Evolutionary conservation across 2,329 filamentous ascomycete species (phyloP).

Genomic region (Penicillium sp.): DNA sequence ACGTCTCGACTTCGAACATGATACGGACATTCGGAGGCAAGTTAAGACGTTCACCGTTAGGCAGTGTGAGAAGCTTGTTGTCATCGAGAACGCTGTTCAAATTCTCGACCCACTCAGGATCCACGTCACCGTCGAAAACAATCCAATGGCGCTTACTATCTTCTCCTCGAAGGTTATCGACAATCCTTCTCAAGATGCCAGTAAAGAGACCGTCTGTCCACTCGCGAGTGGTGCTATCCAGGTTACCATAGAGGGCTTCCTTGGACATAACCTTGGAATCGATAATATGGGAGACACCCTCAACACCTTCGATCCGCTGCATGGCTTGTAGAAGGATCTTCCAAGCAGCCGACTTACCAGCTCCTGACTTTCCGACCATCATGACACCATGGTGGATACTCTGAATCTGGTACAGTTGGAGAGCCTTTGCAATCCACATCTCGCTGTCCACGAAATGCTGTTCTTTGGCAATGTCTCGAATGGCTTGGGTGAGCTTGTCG

Average conservation of each 20-base stretch:
- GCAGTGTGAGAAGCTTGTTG: slow-evolving; percentile 94
- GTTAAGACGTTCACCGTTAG: slow-evolving; percentile 96
- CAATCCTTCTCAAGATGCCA: slow-evolving; percentile 94
- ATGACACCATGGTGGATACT: slow-evolving; percentile 98
- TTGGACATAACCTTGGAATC: slow-evolving; percentile 99
- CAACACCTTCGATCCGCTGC: slow-evolving; percentile 81
- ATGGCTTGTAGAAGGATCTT: slow-evolving; percentile 84
- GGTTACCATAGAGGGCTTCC: slow-evolving; percentile 88
- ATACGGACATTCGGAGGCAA: slow-evolving; percentile 92
- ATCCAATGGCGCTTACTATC: slow-evolving; percentile 98
- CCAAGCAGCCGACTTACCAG: slow-evolving; percentile 95
- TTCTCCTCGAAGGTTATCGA: slow-evolving; percentile 96
- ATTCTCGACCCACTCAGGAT: slow-evolving; percentile 99
- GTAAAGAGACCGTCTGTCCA: slow-evolving; percentile 99
- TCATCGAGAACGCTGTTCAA: slow-evolving; percentile 99
- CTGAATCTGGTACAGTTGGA: slow-evolving; percentile 97
- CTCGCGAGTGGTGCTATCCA: slow-evolving; percentile 94
- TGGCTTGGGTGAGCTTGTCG: slow-evolving; percentile 70
- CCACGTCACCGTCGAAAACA: slow-evolving; percentile 97
- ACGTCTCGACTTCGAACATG: slow-evolving; percentile 98
- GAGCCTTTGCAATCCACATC: slow-evolving; percentile 93
- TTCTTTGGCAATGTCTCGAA: slow-evolving; percentile 75
- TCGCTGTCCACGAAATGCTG: slow-evolving; percentile 86
- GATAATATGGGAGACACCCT: slow-evolving; percentile 95
- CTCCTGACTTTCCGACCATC: slow-evolving; percentile 99